A percentile compares a stretch with the other conserved stretches of the same genome.
Conservation (phyloP, 495 filamentous ascomycete genomes). For the Corynascus novoguineensis region DNA sequence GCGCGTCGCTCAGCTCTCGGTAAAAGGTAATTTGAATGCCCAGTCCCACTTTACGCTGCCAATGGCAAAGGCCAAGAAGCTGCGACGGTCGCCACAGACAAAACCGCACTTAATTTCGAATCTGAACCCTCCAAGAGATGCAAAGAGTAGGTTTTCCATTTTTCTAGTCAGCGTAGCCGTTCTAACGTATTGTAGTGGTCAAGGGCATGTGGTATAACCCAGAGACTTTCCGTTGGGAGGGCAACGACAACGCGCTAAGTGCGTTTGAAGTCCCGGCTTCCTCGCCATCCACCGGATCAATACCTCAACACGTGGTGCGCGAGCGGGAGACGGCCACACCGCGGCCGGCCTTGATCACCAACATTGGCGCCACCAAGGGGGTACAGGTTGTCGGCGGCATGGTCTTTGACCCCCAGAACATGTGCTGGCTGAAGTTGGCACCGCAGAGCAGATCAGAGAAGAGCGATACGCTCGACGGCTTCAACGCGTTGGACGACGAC, state of each 20-base stretch:
- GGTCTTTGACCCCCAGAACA: slow-evolving; percentile 93
- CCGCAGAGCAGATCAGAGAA: slow-evolving; percentile 35
- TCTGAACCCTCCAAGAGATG: slow-evolving; percentile 42
- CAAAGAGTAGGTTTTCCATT: slow-evolving; percentile 39
- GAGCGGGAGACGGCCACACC: slow-evolving; percentile 56
- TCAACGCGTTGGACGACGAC: slow-evolving; percentile 67
- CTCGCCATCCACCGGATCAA: slow-evolving; percentile 43
- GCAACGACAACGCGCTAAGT: slow-evolving; percentile 78
- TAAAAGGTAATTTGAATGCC: slow-evolving; percentile 42
- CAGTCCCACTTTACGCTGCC: slow-evolving; percentile 26
- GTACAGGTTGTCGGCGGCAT: slow-evolving; percentile 91
- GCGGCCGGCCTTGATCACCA: slow-evolving; percentile 88
- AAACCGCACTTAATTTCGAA: slow-evolving; percentile 50
- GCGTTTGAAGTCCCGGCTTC: slow-evolving; percentile 61
- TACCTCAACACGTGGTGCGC: slow-evolving; percentile 44
- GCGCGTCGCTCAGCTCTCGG: slow-evolving; percentile 69
- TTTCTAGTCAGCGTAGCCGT: background rate
- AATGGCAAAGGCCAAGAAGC: slow-evolving; percentile 51
- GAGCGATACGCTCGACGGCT: slow-evolving; percentile 60
- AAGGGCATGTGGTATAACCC: slow-evolving; percentile 97
- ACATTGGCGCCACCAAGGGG: slow-evolving; percentile 66
- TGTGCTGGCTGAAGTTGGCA: slow-evolving; percentile 85
- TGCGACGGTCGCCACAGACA: slow-evolving; percentile 46
- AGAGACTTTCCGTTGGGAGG: slow-evolving; percentile 79
- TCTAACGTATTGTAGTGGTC: slow-evolving; percentile 50